These are phyloP conservation scores for Dactylellina parvicollis DNA, from an alignment of 2,329 filamentous ascomycete species.

Conservation along the genomic window DNA sequence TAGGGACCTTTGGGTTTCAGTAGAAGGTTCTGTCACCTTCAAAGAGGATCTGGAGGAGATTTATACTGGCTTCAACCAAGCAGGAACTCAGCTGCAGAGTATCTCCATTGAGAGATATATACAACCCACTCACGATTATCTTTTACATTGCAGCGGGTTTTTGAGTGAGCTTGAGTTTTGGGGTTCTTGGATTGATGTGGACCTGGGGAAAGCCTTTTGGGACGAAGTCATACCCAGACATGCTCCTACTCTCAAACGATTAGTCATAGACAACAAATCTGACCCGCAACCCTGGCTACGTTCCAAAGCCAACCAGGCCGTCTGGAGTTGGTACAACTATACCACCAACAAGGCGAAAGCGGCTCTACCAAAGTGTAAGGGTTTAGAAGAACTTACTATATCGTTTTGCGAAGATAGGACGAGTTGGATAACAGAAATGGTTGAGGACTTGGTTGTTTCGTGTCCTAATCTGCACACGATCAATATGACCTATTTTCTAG, in stretches of 20 bases:
- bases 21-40: constrained; percentile 34
- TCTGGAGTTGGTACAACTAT: constrained; percentile 31
- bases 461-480: constrained; percentile 20
- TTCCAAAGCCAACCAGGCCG: not conserved
- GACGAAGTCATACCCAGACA: constrained; percentile 46
- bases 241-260: constrained; percentile 9
- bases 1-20: constrained; percentile 38
- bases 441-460: constrained; percentile 19
- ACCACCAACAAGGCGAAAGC: constrained; percentile 13
- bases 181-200: constrained; percentile 24
- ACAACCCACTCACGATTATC: constrained; percentile 30
- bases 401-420: constrained; percentile 31
- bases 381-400: constrained; percentile 26
- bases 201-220: constrained; percentile 25
- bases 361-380: constrained; percentile 27
- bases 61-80: constrained; percentile 17
- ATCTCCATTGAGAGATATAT: constrained; percentile 34
- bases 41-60: constrained; percentile 36
- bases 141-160: not conserved
- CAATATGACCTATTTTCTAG: constrained; percentile 19
- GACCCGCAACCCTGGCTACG: not conserved
- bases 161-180: constrained; percentile 30
- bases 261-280: constrained; percentile 26
- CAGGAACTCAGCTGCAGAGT: constrained; percentile 11
- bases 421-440: constrained; percentile 29